Base-by-base conservation (phyloP, 1,284 basidiomycete genomes). In the Phaffia rhodozyma region DNA sequence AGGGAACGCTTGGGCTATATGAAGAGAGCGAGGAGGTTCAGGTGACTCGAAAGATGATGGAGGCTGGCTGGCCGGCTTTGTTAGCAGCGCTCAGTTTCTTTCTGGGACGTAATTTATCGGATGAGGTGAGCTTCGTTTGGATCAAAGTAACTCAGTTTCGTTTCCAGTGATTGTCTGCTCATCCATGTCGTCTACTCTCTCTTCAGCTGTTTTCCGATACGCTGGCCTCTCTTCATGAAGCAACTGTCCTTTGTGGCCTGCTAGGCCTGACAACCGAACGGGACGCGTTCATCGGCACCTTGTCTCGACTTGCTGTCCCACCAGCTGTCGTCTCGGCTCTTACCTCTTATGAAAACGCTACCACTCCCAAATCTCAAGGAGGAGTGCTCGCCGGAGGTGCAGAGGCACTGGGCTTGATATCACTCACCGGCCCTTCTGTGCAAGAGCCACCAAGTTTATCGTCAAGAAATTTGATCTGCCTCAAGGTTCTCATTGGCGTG, bases 171-270 rank as follows among this genome's bases (percentile, higher is more conserved):
- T 58, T 23, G 56, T 58, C n/a, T 58, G 21, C 56, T 58, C 32
- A 43, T 34, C 32, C 29, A 23, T 23, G 23, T 32, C 20, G 55
- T 16, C 4, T 56, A 9, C 3, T 18, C 3, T 23, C n/a, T 1
- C 21, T 23, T 29, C 34, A 89, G 61, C 80, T 93, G 5, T 94
- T 94, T 71, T 84, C 85, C 9, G 89, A 91, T 65, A 85, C 87
- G 3, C 80, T 94, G 16, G 80, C 84, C 1, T 86, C 86, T 62
- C 84, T 89, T 68, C 87, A 92, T 70, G 85, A 86, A 47, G 83
- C 96, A 73, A 88, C 88, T 3, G 87, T 89, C 63, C 89, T 90
- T 1, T 86, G 89, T 34, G 94, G 94, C n/a, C 87, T 89, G 74
- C 82, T 97, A 16, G 84, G 83, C 1, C 80, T 97, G 5, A 77